Conservation (phyloP, 768 basidiomycete species). For the Ramaria sp. region DNA sequence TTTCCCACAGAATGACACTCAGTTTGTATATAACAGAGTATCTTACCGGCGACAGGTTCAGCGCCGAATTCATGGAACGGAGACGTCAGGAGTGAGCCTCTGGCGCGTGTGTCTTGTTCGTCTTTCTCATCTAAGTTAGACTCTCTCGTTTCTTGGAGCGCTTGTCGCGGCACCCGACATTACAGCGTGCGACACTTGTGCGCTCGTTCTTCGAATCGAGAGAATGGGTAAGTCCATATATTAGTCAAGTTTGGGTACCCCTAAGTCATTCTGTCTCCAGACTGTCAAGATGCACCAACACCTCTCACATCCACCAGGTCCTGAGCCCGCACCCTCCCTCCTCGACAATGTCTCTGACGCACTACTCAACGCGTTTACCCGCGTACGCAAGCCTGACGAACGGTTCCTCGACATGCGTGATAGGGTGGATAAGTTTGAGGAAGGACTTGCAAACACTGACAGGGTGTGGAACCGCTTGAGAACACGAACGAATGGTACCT, state of each 20-base stretch:
- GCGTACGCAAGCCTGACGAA: conserved; percentile 94
- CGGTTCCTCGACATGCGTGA: conserved; percentile 90
- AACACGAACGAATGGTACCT: conserved; percentile 80
- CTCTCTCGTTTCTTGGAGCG: conserved; percentile 89
- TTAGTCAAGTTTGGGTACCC: not conserved
- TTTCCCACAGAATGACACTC: not conserved
- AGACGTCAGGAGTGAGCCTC: conserved; percentile 69
- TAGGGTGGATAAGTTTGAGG: conserved; percentile 91
- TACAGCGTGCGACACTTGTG: conserved; percentile 85
- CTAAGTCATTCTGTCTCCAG: conserved; percentile 30
- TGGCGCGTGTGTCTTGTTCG: not conserved
- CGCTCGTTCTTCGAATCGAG: conserved; percentile 92
- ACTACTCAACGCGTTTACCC: conserved; percentile 89
- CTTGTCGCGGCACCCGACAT: conserved; percentile 84
- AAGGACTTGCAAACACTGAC: conserved; percentile 75
- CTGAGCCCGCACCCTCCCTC: conserved; percentile 68
- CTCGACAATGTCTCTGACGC: conserved; percentile 96
- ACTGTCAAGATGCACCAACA: conserved; percentile 97
- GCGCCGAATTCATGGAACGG: conserved; percentile 93
- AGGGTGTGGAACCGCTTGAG: conserved; percentile 70
- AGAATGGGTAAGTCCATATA: conserved; percentile 74
- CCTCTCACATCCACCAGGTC: conserved; percentile 79
- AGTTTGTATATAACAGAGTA: conserved; percentile 53
- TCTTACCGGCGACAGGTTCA: conserved; percentile 94
- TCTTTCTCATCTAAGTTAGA: conserved; percentile 28